phyloP scores from a whole-genome alignment of 2,329 filamentous ascomycete species.

The Mycocentrospora acerina region DNA sequence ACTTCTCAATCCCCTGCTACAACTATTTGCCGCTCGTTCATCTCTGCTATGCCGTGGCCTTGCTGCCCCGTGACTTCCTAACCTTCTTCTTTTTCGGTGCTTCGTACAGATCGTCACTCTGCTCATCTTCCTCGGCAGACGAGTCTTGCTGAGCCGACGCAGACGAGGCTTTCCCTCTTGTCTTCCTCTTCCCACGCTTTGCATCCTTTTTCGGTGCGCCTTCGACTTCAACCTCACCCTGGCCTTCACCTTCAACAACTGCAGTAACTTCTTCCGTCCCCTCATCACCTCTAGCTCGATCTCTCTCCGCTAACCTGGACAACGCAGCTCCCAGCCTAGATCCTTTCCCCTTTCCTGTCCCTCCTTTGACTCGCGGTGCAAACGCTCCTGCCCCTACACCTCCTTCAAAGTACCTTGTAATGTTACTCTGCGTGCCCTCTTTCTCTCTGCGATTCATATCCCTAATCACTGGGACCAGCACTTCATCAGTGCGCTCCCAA shows the following conservation, averaged over 20 bases:
- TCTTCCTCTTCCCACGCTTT: constrained; percentile 9
- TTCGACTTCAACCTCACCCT: constrained; percentile 11
- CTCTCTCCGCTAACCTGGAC: constrained; percentile 30
- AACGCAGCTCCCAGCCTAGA: constrained; percentile 37
- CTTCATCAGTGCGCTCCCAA: constrained; percentile 89
- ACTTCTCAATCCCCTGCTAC: no score
- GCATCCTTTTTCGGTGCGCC: constrained; percentile 1
- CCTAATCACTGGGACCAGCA: constrained; percentile 89
- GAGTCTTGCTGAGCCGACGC: constrained; percentile 4
- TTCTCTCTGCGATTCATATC: constrained; percentile 89
- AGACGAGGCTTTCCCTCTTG: constrained; percentile 22
- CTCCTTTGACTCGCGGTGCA: constrained; percentile 67
- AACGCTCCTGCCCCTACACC: constrained; percentile 70
- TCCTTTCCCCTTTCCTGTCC: constrained; percentile 32
- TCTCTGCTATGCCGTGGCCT: no score
- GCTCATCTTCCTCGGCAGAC: constrained; percentile 19
- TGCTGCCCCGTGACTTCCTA: no score
- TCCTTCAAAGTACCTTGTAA: constrained; percentile 88
- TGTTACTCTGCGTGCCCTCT: constrained; percentile 94
- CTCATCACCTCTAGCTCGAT: constrained; percentile 26
- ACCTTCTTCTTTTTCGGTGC: constrained; percentile 37
- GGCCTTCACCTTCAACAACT: constrained; percentile 12
- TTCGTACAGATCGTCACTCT: constrained; percentile 25
- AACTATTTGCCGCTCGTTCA: no score
- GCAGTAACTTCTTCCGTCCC: constrained; percentile 16